Conservation (phyloP, 805 yeast species). For the Brettanomyces sp. region DNA sequence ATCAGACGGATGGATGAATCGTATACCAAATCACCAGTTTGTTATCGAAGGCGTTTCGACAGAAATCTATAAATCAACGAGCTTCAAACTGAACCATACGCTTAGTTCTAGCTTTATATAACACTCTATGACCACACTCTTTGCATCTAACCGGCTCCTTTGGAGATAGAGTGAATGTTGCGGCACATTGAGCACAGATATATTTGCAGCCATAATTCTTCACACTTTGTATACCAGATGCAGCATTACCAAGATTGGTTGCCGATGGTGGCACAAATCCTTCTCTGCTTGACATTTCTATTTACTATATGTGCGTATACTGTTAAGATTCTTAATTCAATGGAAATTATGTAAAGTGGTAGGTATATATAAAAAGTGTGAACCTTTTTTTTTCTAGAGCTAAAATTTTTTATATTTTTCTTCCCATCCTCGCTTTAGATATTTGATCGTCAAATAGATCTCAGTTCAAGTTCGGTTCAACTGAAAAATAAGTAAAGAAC, state of each 20-base stretch:
- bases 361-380: too few species aligned
- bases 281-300: conserved; percentile 45
- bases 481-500: too few species aligned
- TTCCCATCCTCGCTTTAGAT: too few species aligned
- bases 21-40: too few species aligned
- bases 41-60: too few species aligned
- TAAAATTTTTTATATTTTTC: too few species aligned
- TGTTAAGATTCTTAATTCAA: too few species aligned
- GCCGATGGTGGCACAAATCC: conserved; percentile 80
- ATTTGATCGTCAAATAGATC: too few species aligned
- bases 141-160: conserved; percentile 97
- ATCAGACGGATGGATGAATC: too few species aligned
- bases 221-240: conserved; percentile 59
- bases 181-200: conserved; percentile 94
- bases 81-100: conserved; percentile 91
- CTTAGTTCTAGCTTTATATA: conserved; percentile 94
- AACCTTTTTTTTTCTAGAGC: too few species aligned
- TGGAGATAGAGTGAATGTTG: conserved; percentile 76
- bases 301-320: not conserved
- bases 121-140: conserved; percentile 96
- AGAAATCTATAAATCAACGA: conserved; percentile 27
- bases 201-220: conserved; percentile 82
- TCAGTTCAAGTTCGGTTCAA: too few species aligned
- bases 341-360: too few species aligned
- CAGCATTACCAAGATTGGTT: conserved; percentile 70